Conservation (phyloP, 345 rosid species). For the Eucalyptus polyanthemos region DNA sequence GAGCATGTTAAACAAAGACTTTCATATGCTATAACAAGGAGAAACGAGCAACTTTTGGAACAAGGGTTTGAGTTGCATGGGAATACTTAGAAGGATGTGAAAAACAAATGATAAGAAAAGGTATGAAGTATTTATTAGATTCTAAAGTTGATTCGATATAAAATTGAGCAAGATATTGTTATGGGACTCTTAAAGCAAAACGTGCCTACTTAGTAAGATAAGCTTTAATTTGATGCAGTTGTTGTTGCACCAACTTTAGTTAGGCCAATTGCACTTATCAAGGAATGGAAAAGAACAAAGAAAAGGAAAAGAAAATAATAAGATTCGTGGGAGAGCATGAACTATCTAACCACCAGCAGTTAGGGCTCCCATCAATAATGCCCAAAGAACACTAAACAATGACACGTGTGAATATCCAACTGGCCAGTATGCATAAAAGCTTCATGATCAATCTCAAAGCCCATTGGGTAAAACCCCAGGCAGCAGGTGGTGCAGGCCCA, state of each 20-base stretch:
- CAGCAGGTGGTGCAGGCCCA: background rate
- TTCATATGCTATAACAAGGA: background rate
- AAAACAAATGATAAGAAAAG: background rate
- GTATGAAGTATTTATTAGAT: accelerated
- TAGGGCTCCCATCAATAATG: background rate
- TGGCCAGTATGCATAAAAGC: background rate
- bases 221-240: background rate
- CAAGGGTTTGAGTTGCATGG: background rate
- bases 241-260: background rate
- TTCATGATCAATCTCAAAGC: background rate
- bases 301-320: background rate
- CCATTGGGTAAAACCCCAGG: background rate
- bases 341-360: background rate
- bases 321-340: background rate
- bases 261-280: background rate
- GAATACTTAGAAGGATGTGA: accelerated
- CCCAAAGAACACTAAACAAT: background rate
- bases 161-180: background rate
- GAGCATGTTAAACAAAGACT: background rate
- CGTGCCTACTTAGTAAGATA: background rate
- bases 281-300: background rate
- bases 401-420: background rate
- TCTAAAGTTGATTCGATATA: accelerated
- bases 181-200: accelerated
- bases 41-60: accelerated